Percentiles rank a stretch among this genome's conserved stretches.
Conservation (phyloP, 352 stramenopile species). For the Globisporangium perplexum region DNA sequence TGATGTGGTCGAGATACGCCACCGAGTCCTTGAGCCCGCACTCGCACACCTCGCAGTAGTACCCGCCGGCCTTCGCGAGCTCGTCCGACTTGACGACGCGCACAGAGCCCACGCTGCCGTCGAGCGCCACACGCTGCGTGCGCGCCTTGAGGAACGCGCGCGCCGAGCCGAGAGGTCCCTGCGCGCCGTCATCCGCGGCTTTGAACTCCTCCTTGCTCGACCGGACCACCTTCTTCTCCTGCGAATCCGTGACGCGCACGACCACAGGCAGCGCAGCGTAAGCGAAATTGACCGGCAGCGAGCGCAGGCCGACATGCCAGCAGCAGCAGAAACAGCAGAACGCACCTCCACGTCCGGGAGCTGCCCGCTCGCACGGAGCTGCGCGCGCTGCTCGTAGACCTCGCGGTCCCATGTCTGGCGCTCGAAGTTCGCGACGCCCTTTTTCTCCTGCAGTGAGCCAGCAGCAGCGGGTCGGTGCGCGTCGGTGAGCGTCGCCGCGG, state of each 20-base stretch:
- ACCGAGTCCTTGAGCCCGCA: constrained; percentile 90
- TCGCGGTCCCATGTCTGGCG: constrained; percentile 80
- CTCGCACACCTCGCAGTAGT: constrained; percentile 93
- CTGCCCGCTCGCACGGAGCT: constrained; percentile 66
- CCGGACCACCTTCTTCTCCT: constrained; percentile 66
- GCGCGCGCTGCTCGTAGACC: constrained; percentile 72
- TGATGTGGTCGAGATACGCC: constrained; percentile 94
- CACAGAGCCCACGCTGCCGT: constrained; percentile 79
- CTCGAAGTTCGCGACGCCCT: constrained; percentile 76
- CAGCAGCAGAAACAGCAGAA: background rate
- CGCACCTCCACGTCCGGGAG: constrained; percentile 46
- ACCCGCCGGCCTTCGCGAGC: constrained; percentile 72
- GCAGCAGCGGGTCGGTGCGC: background rate
- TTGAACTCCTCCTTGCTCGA: constrained; percentile 78
- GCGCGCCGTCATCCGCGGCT: constrained; percentile 51
- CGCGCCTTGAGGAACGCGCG: constrained; percentile 79
- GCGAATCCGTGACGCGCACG: background rate
- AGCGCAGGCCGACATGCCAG: background rate
- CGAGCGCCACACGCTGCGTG: constrained; percentile 70
- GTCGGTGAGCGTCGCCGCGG: background rate
- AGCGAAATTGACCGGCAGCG: no score
- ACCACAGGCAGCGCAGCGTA: background rate
- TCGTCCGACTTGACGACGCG: constrained; percentile 86
- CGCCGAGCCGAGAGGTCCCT: constrained; percentile 53
- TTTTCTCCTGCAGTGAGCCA: constrained; percentile 27